Evolutionary conservation across 129 eudicot species (phyloP), one percentile per base, ranked within the genome.

Genomic region (Oenanthe sinensis): DNA sequence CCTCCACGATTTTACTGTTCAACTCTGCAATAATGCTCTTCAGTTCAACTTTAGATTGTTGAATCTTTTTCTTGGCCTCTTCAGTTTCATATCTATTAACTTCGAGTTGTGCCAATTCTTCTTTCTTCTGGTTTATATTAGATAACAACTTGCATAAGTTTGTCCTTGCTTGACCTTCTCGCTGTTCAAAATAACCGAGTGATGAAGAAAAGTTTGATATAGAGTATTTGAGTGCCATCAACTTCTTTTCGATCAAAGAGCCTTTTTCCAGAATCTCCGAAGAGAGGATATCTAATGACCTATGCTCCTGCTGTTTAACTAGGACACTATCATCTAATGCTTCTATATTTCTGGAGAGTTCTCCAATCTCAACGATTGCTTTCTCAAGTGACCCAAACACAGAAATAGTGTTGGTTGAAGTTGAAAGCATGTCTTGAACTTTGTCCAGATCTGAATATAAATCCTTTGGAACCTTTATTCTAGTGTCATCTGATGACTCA

Each of bases 111-210:
- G 84, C 76, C 73, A 92, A 45, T 49, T 85, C 84, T 26, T 78
- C 85, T 79, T 80, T 89, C 86, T 85, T 86, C 50, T 75, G 80
- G 73, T 67, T 81, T 11, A 95, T 36, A 20, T 76, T 42, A 48
- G 88, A 76, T n/a, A 73, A 63, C 47, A 92, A 74, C 75, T 82
- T 79, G 22, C 79, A 78, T 48, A 88, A 33, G 63, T 84, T 78
- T 28, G 87, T 85, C 65, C 85, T 84, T 77, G 93, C 89, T 48
- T 85, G 85, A 52, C 78, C 81, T 91, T 96, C 97, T 20, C 97
- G 95, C 81, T 92, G 90, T 77, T 92, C 93, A 74, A 90, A 96
- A 85, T 92, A 96, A 79, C 82, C 80, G 55, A 89, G 74, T 48
- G 99, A 92, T 69, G 92, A 83, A 45, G 89, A 84, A 67, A 96